These are phyloP conservation scores for Parasarocladium wereldwijsianum DNA, from an alignment of 2,329 filamentous ascomycete genomes.

Conservation along the genomic window DNA sequence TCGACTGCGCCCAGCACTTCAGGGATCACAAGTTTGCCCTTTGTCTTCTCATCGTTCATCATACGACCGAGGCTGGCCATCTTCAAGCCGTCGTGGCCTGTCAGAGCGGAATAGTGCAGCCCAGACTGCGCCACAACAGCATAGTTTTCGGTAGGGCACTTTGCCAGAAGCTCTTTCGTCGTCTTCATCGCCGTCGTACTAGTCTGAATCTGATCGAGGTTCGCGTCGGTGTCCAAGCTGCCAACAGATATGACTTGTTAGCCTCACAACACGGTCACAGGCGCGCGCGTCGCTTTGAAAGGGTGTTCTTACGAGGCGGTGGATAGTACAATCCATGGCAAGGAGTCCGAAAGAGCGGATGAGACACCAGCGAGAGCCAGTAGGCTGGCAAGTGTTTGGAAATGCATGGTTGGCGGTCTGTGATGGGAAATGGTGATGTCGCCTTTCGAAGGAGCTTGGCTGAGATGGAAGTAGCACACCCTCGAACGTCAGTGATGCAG, in stretches of 20 bases:
- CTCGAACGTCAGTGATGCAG: constrained; percentile 3
- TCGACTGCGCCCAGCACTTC: constrained; percentile 41
- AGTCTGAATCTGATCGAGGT: constrained; percentile 32
- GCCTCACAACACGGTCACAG: too few relatives aligned
- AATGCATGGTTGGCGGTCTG: constrained; percentile 31
- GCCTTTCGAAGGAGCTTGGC: too few relatives aligned
- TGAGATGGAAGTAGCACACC: too few relatives aligned
- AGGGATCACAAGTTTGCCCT: constrained; percentile 31
- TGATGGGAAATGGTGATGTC: too few relatives aligned
- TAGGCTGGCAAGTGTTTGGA: constrained; percentile 32
- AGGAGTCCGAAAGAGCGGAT: constrained; percentile 70
- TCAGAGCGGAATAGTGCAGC: constrained; percentile 19
- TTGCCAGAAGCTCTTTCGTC: constrained; percentile 37
- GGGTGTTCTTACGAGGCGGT: constrained; percentile 67
- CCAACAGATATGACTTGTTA: constrained; percentile 4
- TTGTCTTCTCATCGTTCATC: constrained; percentile 18
- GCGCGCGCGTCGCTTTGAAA: too few relatives aligned
- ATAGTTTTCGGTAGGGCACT: constrained; percentile 63
- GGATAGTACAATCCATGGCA: constrained; percentile 80
- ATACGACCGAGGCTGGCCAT: constrained; percentile 35
- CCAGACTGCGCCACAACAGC: constrained; percentile 66
- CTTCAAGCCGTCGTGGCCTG: constrained; percentile 19
- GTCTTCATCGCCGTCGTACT: constrained; percentile 26
- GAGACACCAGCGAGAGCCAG: constrained; percentile 42
- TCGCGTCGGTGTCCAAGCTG: constrained; percentile 18